These are phyloP conservation scores for Podaxis carcinomalis DNA, from an alignment of 768 basidiomycete species.

Conservation along the genomic window DNA sequence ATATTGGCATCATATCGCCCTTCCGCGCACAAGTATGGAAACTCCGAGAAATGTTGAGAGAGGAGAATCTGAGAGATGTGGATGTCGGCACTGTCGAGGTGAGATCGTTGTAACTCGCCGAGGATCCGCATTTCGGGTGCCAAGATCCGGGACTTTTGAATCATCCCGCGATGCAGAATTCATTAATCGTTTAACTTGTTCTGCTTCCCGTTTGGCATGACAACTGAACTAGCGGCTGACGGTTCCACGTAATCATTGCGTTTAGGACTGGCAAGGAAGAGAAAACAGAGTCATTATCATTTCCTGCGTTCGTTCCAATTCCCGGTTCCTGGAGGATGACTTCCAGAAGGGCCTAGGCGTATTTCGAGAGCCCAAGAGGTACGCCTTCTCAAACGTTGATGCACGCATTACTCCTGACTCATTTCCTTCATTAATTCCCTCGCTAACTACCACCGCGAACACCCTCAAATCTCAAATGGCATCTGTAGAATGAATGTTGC, in stretches of 20 bases:
- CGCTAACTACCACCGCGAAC: neutral
- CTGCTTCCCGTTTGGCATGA: conserved; percentile 2
- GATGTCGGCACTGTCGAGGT: conserved; percentile 53
- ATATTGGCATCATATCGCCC: conserved; percentile 49
- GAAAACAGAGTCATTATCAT: conserved; percentile 48
- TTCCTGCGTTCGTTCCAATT: conserved; percentile 43
- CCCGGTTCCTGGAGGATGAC: conserved; percentile 46
- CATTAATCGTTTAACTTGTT: neutral
- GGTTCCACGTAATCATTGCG: neutral
- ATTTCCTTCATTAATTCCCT: neutral
- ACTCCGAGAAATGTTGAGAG: conserved; percentile 39
- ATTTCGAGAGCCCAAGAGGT: conserved; percentile 45
- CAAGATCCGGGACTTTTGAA: neutral
- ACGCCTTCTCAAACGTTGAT: neutral
- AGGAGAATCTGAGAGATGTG: conserved; percentile 35
- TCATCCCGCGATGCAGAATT: neutral
- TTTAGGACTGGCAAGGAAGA: conserved; percentile 46
- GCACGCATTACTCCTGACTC: neutral
- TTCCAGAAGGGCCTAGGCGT: conserved; percentile 40
- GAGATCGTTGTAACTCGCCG: conserved; percentile 6
- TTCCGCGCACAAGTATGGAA: conserved; percentile 53
- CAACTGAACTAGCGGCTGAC: neutral
- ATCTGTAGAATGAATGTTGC: conserved; percentile 46
- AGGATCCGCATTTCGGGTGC: neutral
- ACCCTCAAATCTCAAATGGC: neutral